These are phyloP conservation scores for Fraxinus quadrangulata DNA, from an alignment of 257 asterid genomes.

Conservation along the genomic window DNA sequence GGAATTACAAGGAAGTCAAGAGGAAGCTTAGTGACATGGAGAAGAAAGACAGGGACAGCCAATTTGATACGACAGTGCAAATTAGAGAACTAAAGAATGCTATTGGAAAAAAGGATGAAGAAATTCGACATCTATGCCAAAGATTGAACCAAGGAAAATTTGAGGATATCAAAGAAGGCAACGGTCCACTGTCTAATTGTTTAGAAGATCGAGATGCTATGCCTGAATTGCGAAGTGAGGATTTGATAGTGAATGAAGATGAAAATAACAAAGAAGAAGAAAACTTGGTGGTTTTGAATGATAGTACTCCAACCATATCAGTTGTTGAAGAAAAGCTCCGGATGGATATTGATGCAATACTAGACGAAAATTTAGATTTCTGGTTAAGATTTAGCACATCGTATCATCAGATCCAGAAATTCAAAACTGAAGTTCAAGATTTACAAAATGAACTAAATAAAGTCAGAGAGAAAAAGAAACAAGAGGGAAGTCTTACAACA, in stretches of 20 bases:
- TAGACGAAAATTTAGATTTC: slow-evolving; percentile 86
- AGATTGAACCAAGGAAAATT: slow-evolving; percentile 39
- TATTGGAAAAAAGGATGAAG: slow-evolving; percentile 65
- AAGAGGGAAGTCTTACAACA: slow-evolving; percentile 41
- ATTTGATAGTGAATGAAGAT: slow-evolving; percentile 19
- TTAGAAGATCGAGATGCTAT: slow-evolving; percentile 18
- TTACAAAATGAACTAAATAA: slow-evolving; percentile 59
- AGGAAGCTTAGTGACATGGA: slow-evolving; percentile 60
- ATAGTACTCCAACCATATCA: slow-evolving; percentile 40
- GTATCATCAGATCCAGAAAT: slow-evolving; percentile 83
- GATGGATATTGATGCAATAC: slow-evolving; percentile 65
- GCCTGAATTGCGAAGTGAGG: slow-evolving; percentile 35
- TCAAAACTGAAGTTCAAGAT: slow-evolving; percentile 70
- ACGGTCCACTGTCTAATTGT: slow-evolving; percentile 1
- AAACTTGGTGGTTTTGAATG: slow-evolving; percentile 29
- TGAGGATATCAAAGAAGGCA: slow-evolving; percentile 24
- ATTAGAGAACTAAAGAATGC: slow-evolving; percentile 62
- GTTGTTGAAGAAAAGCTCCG: slow-evolving; percentile 71
- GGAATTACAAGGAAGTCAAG: slow-evolving; percentile 82
- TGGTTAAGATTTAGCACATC: slow-evolving; percentile 93
- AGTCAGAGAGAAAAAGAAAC: slow-evolving; percentile 54
- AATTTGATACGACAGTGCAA: slow-evolving; percentile 65
- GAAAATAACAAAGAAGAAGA: slow-evolving; percentile 35
- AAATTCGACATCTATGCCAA: slow-evolving; percentile 53
- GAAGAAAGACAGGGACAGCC: slow-evolving; percentile 61